Percentiles rank a stretch among this genome's conserved stretches.
Evolutionary conservation across 768 basidiomycete genomes (phyloP).

Genomic region (Heimioporus sp.): DNA sequence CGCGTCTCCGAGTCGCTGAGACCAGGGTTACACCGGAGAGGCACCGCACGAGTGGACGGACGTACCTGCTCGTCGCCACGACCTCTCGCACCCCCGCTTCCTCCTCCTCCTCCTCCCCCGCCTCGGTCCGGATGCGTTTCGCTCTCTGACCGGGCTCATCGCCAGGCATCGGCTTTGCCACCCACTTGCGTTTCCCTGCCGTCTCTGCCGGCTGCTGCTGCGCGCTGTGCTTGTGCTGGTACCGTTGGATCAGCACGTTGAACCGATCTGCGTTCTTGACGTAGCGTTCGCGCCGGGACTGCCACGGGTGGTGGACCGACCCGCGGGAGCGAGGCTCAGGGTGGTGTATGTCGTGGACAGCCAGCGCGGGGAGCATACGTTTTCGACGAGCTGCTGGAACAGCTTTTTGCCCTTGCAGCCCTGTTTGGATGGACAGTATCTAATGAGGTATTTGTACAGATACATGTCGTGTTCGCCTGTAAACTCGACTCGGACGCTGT

Average conservation of each 20-base stretch:
- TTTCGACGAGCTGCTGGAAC: slow-evolving; percentile 41
- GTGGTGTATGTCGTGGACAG: not conserved
- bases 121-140: slow-evolving; percentile 9
- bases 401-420: slow-evolving; percentile 48
- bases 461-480: slow-evolving; percentile 40
- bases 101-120: not conserved
- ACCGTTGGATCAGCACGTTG: slow-evolving; percentile 40
- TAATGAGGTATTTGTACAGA: slow-evolving; percentile 49
- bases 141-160: not conserved
- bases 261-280: slow-evolving; percentile 41
- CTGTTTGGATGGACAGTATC: slow-evolving; percentile 36
- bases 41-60: not conserved
- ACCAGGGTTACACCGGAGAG: too few species aligned
- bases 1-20: too few species aligned
- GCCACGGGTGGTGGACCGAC: slow-evolving; percentile 46
- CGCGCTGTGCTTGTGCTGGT: slow-evolving; percentile 29
- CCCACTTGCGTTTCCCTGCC: slow-evolving; percentile 4
- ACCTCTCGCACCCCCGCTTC: not conserved
- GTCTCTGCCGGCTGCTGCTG: slow-evolving; percentile 13
- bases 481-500: slow-evolving; percentile 29
- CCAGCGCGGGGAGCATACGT: slow-evolving; percentile 38
- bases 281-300: slow-evolving; percentile 68
- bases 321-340: slow-evolving; percentile 28
- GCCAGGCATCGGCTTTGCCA: not conserved
- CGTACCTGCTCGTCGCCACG: slow-evolving; percentile 4